Evolutionary conservation across 257 asterid genomes (phyloP), one percentile per base, ranked within the genome.

Genomic region (Dorcoceras hygrometricum): DNA sequence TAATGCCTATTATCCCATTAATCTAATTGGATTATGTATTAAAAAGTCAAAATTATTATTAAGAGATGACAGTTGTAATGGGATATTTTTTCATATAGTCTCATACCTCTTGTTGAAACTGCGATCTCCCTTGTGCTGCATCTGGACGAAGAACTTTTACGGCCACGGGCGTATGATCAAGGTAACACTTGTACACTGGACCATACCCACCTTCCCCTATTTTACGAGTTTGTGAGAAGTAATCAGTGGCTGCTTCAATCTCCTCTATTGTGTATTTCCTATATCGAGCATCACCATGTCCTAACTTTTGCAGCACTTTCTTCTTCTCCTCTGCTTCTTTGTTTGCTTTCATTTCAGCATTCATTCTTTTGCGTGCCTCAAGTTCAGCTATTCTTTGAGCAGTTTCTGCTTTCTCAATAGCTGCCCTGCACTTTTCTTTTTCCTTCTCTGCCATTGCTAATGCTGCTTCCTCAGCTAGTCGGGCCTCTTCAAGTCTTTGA

Each of bases 231-330:
- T 72, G 26, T 23, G 77, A 72, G 63, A 72, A 72, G 20, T 61
- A 31, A 14, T 72, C 70, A 8, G 77, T 72, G 46, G 77, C 71
- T 3, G 20, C 48, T 29, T 72, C 72, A 59, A 72, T 72, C 62
- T 72, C 77, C 61, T 72, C 72, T 46, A 72, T 72, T 4, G 72
- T 50, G 29, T 72, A 72, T 66, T 57, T 66, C 43, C 77, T 51
- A 61, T 59, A 72, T 55, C 72, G 48, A 11, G 57, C 27, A 29
- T 59, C 67, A 14, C 54, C 31, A 22, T n/a, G 29, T 31, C 72
- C 66, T 20, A 71, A 31, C 20, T 12, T 46, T 55, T 57, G 25
- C 56, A 71, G 14, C 25, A 57, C 59, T 25, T 43, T 36, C 24
- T 59, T 65, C 26, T 65, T 72, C 36, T 72, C 75, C 36, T 63